phyloP scores from a whole-genome alignment of 805 yeast genomes.

The Pichia nakasei region DNA sequence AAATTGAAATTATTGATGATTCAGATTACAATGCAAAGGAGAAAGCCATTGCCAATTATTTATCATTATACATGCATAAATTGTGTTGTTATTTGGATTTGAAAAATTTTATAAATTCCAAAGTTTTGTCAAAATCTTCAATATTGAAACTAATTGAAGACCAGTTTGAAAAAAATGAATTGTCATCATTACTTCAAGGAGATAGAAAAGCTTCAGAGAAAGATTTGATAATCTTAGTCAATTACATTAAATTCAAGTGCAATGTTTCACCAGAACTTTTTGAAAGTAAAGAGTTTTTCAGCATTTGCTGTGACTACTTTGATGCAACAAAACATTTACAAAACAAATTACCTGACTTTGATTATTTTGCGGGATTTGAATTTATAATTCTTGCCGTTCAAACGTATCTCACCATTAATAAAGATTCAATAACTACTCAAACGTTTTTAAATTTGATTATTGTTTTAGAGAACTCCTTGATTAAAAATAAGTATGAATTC shows the following conservation, averaged over 20 bases:
- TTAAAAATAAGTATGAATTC: constrained; percentile 61
- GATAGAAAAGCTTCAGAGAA: constrained; percentile 13
- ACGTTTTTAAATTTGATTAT: constrained; percentile 34
- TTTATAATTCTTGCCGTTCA: constrained; percentile 49
- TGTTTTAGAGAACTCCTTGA: constrained; percentile 48
- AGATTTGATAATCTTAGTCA: constrained; percentile 21
- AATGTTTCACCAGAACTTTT: constrained; percentile 19
- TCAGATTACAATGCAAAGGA: not conserved
- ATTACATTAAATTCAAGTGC: constrained; percentile 38
- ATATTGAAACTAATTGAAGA: constrained; percentile 7
- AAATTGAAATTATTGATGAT: constrained; percentile 30
- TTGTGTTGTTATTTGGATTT: constrained; percentile 61
- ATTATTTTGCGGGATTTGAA: constrained; percentile 64
- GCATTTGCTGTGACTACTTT: constrained; percentile 32
- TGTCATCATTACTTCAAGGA: constrained; percentile 8
- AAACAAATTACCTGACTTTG: constrained; percentile 42
- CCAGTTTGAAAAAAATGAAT: constrained; percentile 7
- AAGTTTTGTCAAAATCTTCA: not conserved
- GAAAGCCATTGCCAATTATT: constrained; percentile 30
- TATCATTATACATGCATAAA: constrained; percentile 41
- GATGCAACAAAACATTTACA: constrained; percentile 30
- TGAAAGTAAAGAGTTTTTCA: constrained; percentile 17
- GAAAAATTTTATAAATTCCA: constrained; percentile 13
- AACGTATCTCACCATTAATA: constrained; percentile 16
- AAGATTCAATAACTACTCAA: constrained; percentile 14